A percentile compares a stretch with the other conserved stretches of the same genome.
Evolutionary conservation across 441 rosid species (phyloP).

Genomic region (Brassica hybrid): DNA sequence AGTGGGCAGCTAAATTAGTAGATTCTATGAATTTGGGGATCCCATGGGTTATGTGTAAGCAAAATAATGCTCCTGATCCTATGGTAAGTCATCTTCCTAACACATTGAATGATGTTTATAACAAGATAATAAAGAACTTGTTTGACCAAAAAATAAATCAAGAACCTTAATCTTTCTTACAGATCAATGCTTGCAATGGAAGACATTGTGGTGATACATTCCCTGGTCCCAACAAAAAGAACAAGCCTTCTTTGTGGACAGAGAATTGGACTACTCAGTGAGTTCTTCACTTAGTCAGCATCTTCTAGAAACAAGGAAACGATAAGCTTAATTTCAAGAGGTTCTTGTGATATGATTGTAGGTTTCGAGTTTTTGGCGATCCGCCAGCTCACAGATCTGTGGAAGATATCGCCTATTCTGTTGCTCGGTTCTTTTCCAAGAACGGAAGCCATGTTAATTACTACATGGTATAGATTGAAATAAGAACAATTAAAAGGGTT

Average conservation of each 20-base stretch:
- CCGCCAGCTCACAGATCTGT: slow-evolving; percentile 85
- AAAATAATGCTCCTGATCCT: slow-evolving; percentile 81
- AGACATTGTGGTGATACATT: slow-evolving; percentile 93
- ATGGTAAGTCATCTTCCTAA: slow-evolving; percentile 52
- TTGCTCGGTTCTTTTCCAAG: slow-evolving; percentile 79
- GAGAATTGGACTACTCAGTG: slow-evolving; percentile 95
- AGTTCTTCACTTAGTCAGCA: slow-evolving; percentile 34
- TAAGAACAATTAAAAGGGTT: background rate
- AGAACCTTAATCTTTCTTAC: slow-evolving; percentile 10
- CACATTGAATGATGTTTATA: background rate
- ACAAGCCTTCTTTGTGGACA: slow-evolving; percentile 85
- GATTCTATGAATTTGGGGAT: slow-evolving; percentile 53
- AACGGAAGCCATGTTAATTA: slow-evolving; percentile 74
- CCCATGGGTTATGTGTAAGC: slow-evolving; percentile 98
- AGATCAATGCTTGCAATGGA: slow-evolving; percentile 91
- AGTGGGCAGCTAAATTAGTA: slow-evolving; percentile 82
- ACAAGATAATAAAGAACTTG: background rate
- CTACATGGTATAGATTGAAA: slow-evolving; percentile 63
- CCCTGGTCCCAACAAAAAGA: slow-evolving; percentile 66
- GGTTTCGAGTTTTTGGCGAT: slow-evolving; percentile 85
- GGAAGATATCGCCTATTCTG: slow-evolving; percentile 76
- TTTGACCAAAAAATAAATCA: background rate
- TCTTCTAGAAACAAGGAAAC: background rate
- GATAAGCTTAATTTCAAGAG: background rate
- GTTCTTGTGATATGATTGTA: slow-evolving; percentile 37